phyloP scores from a whole-genome alignment of 1,139 yeast genomes.

The Suhomyces terraborum region DNA sequence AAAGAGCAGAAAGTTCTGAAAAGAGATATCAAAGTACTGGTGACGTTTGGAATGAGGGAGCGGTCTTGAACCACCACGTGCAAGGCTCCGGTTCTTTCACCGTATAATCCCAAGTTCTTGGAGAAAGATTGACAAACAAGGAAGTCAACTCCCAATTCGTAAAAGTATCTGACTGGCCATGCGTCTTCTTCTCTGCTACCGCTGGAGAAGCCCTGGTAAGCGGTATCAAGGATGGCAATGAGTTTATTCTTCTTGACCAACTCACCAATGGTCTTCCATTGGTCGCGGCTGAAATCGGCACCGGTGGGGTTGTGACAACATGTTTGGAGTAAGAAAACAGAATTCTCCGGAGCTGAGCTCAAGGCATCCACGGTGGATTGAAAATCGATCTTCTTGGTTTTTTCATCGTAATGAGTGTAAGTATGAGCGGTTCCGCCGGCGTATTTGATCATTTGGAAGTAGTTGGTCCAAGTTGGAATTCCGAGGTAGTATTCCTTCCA shows the following conservation, averaged over 20 bases:
- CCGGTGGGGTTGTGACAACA: constrained; percentile 99
- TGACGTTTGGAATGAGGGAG: constrained; percentile 23
- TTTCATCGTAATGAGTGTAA: constrained; percentile 38
- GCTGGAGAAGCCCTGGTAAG: constrained; percentile 74
- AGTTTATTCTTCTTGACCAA: constrained; percentile 46
- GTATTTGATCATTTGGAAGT: constrained; percentile 38
- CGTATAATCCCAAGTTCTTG: constrained; percentile 49
- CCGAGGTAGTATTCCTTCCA: constrained; percentile 38
- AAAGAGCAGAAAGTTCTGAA: constrained; percentile 46
- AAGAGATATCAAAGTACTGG: constrained; percentile 29
- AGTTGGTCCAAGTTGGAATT: constrained; percentile 46
- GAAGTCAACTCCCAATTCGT: constrained; percentile 20
- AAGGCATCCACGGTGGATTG: constrained; percentile 30
- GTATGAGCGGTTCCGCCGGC: constrained; percentile 30
- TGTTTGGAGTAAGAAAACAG: constrained; percentile 59
- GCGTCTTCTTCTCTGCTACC: constrained; percentile 27
- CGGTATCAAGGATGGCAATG: constrained; percentile 89
- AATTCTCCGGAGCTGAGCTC: constrained; percentile 30
- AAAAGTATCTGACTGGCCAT: constrained; percentile 24
- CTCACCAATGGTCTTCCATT: constrained; percentile 67
- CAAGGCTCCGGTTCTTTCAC: constrained; percentile 47
- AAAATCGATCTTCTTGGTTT: constrained; percentile 34
- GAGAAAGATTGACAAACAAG: constrained; percentile 47
- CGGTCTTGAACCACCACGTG: constrained; percentile 38
- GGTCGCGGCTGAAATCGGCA: constrained; percentile 83